Evolutionary conservation across 2,329 filamentous ascomycete species (phyloP).

Genomic region (Daldinia eschscholtzii): DNA sequence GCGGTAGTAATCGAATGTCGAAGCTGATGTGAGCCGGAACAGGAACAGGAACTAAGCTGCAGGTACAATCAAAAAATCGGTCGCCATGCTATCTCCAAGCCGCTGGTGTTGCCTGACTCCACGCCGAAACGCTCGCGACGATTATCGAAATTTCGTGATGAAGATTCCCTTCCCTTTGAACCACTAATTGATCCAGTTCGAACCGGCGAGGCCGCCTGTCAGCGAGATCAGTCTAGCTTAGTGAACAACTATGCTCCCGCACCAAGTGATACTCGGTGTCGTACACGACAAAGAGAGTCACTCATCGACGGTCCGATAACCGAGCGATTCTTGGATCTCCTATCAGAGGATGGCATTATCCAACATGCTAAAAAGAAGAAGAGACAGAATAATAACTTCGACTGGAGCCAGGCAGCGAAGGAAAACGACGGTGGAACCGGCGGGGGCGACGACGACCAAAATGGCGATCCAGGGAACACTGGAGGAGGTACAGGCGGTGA

Average conservation of each 20-base stretch:
- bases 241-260: slow-evolving; percentile 43
- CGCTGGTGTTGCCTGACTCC: slow-evolving; percentile 51
- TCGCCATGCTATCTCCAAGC: slow-evolving; percentile 38
- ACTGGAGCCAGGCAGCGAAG: slow-evolving; percentile 52
- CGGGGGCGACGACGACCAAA: slow-evolving; percentile 51
- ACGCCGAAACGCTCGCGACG: slow-evolving; percentile 56
- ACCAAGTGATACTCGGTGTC: slow-evolving; percentile 39
- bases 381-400: slow-evolving; percentile 15
- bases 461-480: slow-evolving; percentile 52
- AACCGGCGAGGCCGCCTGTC: slow-evolving; percentile 46
- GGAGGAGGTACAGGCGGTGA: slow-evolving; percentile 51
- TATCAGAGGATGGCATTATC: slow-evolving; percentile 65
- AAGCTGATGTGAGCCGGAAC: slow-evolving; percentile 42
- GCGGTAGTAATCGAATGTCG: slow-evolving; percentile 19
- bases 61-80: slow-evolving; percentile 29
- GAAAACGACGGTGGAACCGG: slow-evolving; percentile 53
- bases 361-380: slow-evolving; percentile 68
- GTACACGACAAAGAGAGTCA: slow-evolving; percentile 49
- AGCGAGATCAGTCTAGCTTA: slow-evolving; percentile 47
- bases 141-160: slow-evolving; percentile 38
- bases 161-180: slow-evolving; percentile 36
- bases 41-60: slow-evolving; percentile 40
- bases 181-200: slow-evolving; percentile 41
- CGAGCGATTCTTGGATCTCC: slow-evolving; percentile 67
- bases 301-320: slow-evolving; percentile 62